Percentiles rank a stretch among this genome's conserved stretches.
Conservation (phyloP, 257 asterid genomes). For the Catharanthus roseus region DNA sequence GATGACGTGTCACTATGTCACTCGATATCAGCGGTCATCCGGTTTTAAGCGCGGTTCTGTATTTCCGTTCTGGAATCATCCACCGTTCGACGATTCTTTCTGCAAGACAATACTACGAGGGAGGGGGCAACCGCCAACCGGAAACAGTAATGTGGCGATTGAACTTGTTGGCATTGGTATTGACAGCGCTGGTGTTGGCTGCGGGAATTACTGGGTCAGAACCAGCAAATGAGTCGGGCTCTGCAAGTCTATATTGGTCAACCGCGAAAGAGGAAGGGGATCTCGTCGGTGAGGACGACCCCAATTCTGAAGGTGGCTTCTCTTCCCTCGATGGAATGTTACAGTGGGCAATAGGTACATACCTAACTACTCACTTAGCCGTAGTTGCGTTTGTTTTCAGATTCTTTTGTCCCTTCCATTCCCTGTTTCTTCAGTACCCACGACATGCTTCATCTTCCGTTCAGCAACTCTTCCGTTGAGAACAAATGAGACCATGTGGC, state of each 20-base stretch:
- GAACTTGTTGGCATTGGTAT: conserved; percentile 7
- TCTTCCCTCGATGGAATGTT: conserved; percentile 85
- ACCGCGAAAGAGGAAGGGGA: conserved; percentile 48
- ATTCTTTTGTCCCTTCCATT: neutral
- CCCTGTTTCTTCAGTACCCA: neutral
- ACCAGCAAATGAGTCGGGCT: conserved; percentile 34
- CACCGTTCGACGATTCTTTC: too few relatives aligned
- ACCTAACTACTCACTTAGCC: conserved; percentile 1
- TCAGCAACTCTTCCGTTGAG: too few relatives aligned
- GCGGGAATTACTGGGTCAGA: conserved; percentile 17
- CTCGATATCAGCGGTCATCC: too few relatives aligned
- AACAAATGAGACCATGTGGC: neutral
- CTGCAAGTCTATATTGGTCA: conserved; percentile 43
- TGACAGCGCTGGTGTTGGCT: neutral
- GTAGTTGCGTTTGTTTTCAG: neutral
- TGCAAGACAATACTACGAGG: too few relatives aligned
- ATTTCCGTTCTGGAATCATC: too few relatives aligned
- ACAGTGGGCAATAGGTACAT: conserved; percentile 84
- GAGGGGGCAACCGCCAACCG: neutral
- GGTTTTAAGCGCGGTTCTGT: too few relatives aligned
- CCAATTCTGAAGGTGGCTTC: conserved; percentile 68
- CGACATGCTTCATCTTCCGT: neutral
- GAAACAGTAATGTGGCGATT: conserved; percentile 13
- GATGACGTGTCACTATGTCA: too few relatives aligned
- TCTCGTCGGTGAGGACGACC: conserved; percentile 30